Evolutionary conservation across 352 stramenopile genomes (phyloP).

Genomic region (Globisporangium iwayamae): DNA sequence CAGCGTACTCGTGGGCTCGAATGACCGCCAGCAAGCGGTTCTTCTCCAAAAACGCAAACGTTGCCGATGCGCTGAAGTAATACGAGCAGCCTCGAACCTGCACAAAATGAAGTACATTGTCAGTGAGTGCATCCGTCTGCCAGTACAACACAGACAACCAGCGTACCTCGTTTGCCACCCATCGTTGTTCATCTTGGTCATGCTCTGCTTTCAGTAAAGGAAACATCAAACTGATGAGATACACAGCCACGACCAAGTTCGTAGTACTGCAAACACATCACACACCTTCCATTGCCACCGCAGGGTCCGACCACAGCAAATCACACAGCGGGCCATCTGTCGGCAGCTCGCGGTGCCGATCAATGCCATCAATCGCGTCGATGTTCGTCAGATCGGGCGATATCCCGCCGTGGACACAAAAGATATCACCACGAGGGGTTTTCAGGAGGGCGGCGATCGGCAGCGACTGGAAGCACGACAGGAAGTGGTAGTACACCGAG

Average conservation of each 20-base stretch:
- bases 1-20: slow-evolving; percentile 80
- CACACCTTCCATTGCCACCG: slow-evolving; percentile 21
- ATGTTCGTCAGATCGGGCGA: slow-evolving; percentile 54
- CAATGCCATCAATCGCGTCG: slow-evolving; percentile 50
- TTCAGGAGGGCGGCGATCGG: slow-evolving; percentile 54
- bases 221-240: neutral
- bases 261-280: neutral
- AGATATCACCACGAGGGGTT: slow-evolving; percentile 41
- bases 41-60: slow-evolving; percentile 61
- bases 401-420: slow-evolving; percentile 73
- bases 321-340: slow-evolving; percentile 65
- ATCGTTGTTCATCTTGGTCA: slow-evolving; percentile 14
- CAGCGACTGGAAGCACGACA: slow-evolving; percentile 75
- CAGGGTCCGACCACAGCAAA: slow-evolving; percentile 69
- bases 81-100: slow-evolving; percentile 77
- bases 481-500: slow-evolving; percentile 77
- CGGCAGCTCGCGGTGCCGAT: slow-evolving; percentile 61
- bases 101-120: neutral
- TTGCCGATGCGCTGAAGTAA: slow-evolving; percentile 84
- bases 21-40: slow-evolving; percentile 75
- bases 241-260: neutral
- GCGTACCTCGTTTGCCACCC: slow-evolving; percentile 31
- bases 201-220: neutral
- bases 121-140: neutral
- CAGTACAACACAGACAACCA: neutral